Percentiles rank a stretch among this genome's conserved stretches.
Evolutionary conservation across 2,329 filamentous ascomycete species (phyloP).

Genomic region (Trichoderma guizhouense): DNA sequence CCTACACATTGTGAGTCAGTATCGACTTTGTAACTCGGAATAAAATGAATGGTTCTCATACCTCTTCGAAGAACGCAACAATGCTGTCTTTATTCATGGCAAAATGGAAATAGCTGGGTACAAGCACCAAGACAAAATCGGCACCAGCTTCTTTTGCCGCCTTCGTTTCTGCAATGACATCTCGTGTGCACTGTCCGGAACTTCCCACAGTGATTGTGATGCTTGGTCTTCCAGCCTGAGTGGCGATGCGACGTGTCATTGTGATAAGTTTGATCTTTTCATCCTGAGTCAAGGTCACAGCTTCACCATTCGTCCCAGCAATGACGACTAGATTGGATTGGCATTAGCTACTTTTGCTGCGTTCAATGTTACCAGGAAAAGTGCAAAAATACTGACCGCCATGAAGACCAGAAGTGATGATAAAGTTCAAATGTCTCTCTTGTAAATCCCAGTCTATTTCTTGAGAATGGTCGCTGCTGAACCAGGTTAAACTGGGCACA

Average conservation of each 20-base stretch:
- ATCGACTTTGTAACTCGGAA: not conserved
- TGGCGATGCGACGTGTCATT: constrained; percentile 59
- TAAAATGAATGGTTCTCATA: not conserved
- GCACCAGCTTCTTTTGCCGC: constrained; percentile 62
- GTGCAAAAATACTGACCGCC: constrained; percentile 35
- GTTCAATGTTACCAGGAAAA: not conserved
- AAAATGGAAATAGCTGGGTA: constrained; percentile 68
- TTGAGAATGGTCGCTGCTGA: constrained; percentile 44
- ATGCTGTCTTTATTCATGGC: constrained; percentile 51
- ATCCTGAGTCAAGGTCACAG: constrained; percentile 62
- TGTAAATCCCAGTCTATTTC: constrained; percentile 56
- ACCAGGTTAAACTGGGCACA: constrained; percentile 56
- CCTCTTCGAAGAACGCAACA: constrained; percentile 59
- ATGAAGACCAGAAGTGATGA: constrained; percentile 49
- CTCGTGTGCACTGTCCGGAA: constrained; percentile 62
- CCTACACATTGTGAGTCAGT: constrained; percentile 20
- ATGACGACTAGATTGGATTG: constrained; percentile 49
- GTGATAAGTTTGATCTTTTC: constrained; percentile 62
- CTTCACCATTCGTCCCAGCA: constrained; percentile 72
- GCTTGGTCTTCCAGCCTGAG: constrained; percentile 51
- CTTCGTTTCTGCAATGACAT: constrained; percentile 61
- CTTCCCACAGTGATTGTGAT: constrained; percentile 66
- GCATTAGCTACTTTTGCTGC: constrained; percentile 17
- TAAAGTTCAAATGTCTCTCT: constrained; percentile 41
- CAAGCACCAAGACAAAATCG: constrained; percentile 65